Evolutionary conservation across 164 flowering plant genomes (phyloP).

Genomic region (Sextonia rubra): DNA sequence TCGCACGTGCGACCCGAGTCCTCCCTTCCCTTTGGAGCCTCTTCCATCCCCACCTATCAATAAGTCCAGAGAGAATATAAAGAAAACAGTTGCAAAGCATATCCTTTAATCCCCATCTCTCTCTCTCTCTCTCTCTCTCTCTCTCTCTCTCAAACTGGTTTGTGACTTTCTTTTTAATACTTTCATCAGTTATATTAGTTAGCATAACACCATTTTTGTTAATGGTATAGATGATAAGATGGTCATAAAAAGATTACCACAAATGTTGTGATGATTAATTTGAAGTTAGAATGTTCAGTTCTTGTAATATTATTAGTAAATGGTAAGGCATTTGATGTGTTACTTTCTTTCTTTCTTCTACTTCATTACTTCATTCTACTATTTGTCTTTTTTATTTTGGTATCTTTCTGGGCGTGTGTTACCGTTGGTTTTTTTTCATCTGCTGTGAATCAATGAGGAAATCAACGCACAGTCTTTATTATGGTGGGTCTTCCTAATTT

Average conservation of each 20-base stretch:
- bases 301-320: background rate
- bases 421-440: background rate
- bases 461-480: no score
- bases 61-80: background rate
- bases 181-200: no score
- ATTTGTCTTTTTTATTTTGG: background rate
- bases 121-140: background rate
- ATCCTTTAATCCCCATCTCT: background rate
- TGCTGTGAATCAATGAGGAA: background rate
- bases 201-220: background rate
- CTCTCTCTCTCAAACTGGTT: background rate
- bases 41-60: slow-evolving; percentile 53
- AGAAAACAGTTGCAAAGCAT: background rate
- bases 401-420: background rate
- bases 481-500: no score
- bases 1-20: slow-evolving; percentile 31
- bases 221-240: background rate
- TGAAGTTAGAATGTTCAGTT: background rate
- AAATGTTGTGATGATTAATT: background rate
- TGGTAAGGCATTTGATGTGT: background rate
- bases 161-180: background rate
- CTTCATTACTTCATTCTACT: background rate
- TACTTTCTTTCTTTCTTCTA: background rate
- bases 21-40: slow-evolving; percentile 46
- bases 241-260: background rate